Base-by-base conservation (phyloP, 2,329 filamentous ascomycete genomes). In the Fusarium heterosporum region DNA sequence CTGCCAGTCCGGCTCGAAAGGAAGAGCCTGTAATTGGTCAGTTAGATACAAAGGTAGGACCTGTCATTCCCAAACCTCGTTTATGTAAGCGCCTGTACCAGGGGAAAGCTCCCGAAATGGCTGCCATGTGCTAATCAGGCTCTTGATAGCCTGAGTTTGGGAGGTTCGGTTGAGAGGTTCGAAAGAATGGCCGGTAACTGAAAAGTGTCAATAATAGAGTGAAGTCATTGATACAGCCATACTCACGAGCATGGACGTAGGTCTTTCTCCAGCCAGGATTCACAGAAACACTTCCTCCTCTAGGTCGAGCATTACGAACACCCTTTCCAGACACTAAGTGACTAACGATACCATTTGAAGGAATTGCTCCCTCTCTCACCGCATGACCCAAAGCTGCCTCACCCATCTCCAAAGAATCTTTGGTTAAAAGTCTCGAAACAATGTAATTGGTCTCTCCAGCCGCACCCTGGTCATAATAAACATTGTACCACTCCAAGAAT, bases 191-290 rank as follows among this genome's bases (percentile, higher is more conserved):
- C 70, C 71, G 8, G 69, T 73, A 6, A 75, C 78, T 79, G 4
- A 41, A 1, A 8, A 1, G 1, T 0, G 7, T 53, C 1, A 47
- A 25, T 11, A 10, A 1, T 1, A 1, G 3, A 3, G 17, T 75
- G 75, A 7, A 5, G 12, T 13, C 0, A 4, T 1, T 8, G 12
- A 6, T 2, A 8, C 1, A 60, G 76, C 69, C 14, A 7, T 45
- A 77, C 80, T 73, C 72, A 82, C 83, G 65, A 0, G 75, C 64
- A 49, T 83, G 82, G 4, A 81, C 72, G 17, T 79, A 78, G 0
- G 82, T 77, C 13, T 68, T 80, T 16, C 85, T 78, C 84, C 84
- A 89, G 0, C 83, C 82, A 0, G 84, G 84, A 36, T 82, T 81
- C 4, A 84, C 78, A 1, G 83, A 75, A 29, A 83, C 82, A 40